Base-by-base conservation (phyloP, 2,329 filamentous ascomycete genomes). In the Diaporthe nobilis region DNA sequence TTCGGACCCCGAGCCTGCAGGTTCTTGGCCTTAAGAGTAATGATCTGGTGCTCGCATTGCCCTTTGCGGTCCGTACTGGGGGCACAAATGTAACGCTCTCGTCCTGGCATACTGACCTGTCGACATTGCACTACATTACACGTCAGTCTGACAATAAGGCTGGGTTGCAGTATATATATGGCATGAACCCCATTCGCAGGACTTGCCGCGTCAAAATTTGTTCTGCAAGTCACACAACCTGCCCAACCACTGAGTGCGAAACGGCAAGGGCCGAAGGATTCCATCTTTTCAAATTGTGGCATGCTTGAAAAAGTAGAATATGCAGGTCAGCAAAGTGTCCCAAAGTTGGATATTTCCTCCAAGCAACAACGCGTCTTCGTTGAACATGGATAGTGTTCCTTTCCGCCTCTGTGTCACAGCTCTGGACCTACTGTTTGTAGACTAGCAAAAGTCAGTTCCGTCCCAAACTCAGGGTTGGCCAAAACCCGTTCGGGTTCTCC, bases 1-100 rank as follows among this genome's bases (percentile, higher is more conserved):
- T 20, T 70, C 65, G 31, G 65, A 15, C 34, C n/a, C 31, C 31
- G 49, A 39, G 61, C 61, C 61, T 65, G 61, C 61, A 65, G 47
- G 5, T 25, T 10, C 47, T 37, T 68, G 63, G 63, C 63, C 63
- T 9, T 3, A 67, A 39, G 13, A 25, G 63, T 51, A 51, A 37
- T 37, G 61, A 49, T 65, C 25, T 47, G 61, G n/a, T 44, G 25
- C 7, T 6, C 4, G 17, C 22, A 31, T 28, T 65, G 25, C 61
- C 42, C 0, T n/a, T 49, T 34, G 25, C 9, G 61, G 61, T 5
- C 61, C 6, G 25, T 13, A 7, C 4, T 65, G 12, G 25, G 25
- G 15, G n/a, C 42, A 22, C 25, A 49, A 49, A 65, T 47, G 42
- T 5, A n/a, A 65, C 61, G 17, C 61, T 7, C 42, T n/a, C 28